phyloP scores from a whole-genome alignment of 345 rosid genomes.

The Populus euphratica region DNA sequence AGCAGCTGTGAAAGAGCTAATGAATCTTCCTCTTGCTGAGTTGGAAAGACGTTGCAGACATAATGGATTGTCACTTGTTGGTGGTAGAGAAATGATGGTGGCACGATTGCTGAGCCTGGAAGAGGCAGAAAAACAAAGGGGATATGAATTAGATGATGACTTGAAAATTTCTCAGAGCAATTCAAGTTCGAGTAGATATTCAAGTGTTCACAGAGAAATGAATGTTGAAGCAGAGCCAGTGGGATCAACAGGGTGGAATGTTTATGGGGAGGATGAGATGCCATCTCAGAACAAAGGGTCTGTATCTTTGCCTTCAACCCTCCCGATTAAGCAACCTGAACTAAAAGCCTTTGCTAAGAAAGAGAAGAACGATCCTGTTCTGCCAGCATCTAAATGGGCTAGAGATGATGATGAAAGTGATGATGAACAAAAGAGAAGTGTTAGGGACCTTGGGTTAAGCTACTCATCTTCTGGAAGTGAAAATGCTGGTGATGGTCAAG shows the following conservation, averaged over 20 bases:
- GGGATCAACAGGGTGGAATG: conserved; percentile 44
- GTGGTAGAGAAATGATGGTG: conserved; percentile 98
- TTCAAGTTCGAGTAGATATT: conserved; percentile 44
- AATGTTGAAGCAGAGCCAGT: conserved; percentile 45
- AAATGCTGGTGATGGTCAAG: conserved; percentile 57
- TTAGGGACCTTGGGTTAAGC: conserved; percentile 56
- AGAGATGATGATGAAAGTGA: conserved; percentile 88
- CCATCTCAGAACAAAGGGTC: conserved; percentile 40
- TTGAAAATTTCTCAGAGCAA: conserved; percentile 55
- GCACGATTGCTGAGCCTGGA: conserved; percentile 84
- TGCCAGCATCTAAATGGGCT: conserved; percentile 96
- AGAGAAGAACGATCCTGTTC: conserved; percentile 70
- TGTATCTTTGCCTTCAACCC: conserved; percentile 32
- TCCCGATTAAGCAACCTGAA: conserved; percentile 67
- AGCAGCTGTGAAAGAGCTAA: conserved; percentile 83
- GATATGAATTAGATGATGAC: conserved; percentile 73
- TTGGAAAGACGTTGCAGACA: conserved; percentile 96
- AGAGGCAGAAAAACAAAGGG: conserved; percentile 89
- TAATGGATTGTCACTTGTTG: conserved; percentile 93
- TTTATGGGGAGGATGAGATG: conserved; percentile 44
- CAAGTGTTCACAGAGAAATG: conserved; percentile 48
- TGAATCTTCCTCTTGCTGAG: conserved; percentile 85
- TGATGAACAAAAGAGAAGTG: conserved; percentile 66
- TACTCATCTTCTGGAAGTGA: conserved; percentile 92
- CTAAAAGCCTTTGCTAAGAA: conserved; percentile 54